Conservation (phyloP, 1,284 basidiomycete species). For the Phenoliferia sp. region DNA sequence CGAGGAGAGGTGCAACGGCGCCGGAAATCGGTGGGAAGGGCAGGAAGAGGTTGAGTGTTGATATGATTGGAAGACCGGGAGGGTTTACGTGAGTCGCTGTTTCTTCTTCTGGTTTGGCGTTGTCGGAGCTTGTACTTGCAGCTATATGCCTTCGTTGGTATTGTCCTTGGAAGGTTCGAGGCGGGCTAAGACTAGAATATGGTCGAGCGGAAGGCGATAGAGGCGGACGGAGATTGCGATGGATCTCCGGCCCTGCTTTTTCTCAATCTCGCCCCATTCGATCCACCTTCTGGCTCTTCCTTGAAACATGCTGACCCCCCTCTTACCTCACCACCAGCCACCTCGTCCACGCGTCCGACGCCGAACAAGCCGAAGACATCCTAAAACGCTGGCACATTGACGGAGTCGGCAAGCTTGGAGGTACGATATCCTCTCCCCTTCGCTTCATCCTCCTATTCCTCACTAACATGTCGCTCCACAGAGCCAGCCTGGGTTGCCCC, state of each 20-base stretch:
- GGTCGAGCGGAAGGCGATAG: not conserved
- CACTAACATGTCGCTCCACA: conserved; percentile 39
- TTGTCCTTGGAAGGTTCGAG: too few relatives aligned
- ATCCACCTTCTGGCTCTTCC: not conserved
- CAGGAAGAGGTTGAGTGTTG: conserved; percentile 29
- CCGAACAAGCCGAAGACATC: conserved; percentile 82
- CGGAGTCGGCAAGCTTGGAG: conserved; percentile 82
- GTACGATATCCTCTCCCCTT: conserved; percentile 46
- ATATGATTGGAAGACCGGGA: conserved; percentile 69
- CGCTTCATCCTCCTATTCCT: conserved; percentile 13
- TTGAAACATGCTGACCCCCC: not conserved
- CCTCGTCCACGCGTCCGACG: conserved; percentile 87
- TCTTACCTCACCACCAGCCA: conserved; percentile 54
- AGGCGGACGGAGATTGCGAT: not conserved
- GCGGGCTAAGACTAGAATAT: too few relatives aligned
- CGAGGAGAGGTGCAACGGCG: not conserved
- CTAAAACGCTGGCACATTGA: conserved; percentile 86
- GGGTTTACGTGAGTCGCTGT: conserved; percentile 66
- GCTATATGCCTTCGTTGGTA: too few relatives aligned
- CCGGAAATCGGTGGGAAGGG: not conserved
- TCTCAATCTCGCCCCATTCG: not conserved
- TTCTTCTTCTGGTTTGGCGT: not conserved
- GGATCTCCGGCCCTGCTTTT: not conserved
- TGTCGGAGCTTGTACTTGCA: not conserved
- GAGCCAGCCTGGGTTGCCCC: conserved; percentile 86